Base-by-base conservation (phyloP, 257 asterid genomes). In the Coffea eugenioides region DNA sequence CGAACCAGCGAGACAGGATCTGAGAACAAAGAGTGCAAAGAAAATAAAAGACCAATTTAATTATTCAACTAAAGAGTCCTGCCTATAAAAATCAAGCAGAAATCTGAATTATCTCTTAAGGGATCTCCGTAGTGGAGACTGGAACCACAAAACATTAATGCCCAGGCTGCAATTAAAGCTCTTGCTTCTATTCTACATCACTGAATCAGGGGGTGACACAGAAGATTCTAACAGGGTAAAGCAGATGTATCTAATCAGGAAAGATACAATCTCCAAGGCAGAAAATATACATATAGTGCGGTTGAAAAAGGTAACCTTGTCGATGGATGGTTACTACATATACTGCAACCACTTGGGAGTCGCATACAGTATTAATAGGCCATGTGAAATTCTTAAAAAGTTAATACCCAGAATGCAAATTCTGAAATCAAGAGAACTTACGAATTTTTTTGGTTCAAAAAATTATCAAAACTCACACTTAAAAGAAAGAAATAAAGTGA, bases 1-100 rank as follows among this genome's bases (percentile, higher is more conserved):
- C 99, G 98, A 83, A 93, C 97, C 61, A 95, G 89, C 41, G 98
- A 95, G 77, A 90, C 84, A 13, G 97, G 98, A 89, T 95, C 98
- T 93, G 89, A 52, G 77, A 67, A 68, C 41, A 57, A 64, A 65
- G 72, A 79, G 67, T 56, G 43, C 68, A 61, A 43, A 54, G 54
- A 41, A 81, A 64, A 41, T 70, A 27, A 77, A 66, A 69, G 16
- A 49, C n/a, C 34, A 46, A 15, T 18, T 36, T 11, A 8, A 62
- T 34, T 51, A 61, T 41, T 51, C n/a, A 76, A 70, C 51, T 20
- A 15, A 61, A 61, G 64, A 5, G 20, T 12, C 39, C 27, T 36
- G 23, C 15, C 6, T 25, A 21, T 16, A 5, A 46, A 76, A 12
- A 45, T 2, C 20, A 15, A 59, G 12, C 66, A 4, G 18, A 64